Evolutionary conservation across 73 alveolate genomes (phyloP).

Genomic region (Symbiodinium natans): DNA sequence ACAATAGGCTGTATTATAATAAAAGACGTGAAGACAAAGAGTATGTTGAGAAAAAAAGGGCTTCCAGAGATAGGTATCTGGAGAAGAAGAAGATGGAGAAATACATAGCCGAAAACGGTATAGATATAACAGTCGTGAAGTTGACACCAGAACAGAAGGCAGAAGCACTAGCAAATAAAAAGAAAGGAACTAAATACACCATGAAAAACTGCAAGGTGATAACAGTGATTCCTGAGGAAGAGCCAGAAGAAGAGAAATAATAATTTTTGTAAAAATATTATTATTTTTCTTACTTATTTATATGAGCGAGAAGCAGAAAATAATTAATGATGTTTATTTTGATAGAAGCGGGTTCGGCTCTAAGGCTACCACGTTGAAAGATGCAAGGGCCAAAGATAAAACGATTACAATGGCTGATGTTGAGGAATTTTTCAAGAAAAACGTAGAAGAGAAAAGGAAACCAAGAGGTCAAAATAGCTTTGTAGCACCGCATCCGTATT

Average conservation of each 20-base stretch:
- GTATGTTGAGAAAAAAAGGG: background rate
- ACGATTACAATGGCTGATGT: background rate
- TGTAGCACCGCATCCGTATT: slow-evolving; percentile 10
- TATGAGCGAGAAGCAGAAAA: background rate
- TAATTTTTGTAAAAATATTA: background rate
- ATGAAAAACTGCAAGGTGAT: background rate
- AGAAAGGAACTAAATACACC: background rate
- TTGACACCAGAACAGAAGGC: slow-evolving; percentile 8
- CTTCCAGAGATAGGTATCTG: background rate
- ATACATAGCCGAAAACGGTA: background rate
- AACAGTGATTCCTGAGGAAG: background rate
- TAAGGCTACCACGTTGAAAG: background rate
- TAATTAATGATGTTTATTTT: background rate
- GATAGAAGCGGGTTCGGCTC: background rate
- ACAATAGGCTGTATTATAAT: background rate
- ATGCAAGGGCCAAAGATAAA: background rate
- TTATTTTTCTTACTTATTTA: background rate
- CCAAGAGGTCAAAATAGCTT: background rate
- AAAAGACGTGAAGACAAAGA: background rate
- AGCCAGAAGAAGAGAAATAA: background rate
- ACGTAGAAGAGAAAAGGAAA: background rate
- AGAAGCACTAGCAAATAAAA: background rate
- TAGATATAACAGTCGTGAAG: background rate
- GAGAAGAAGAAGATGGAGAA: background rate
- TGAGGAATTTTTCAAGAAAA: slow-evolving; percentile 4